Evolutionary conservation across 1,139 yeast species (phyloP).

Genomic region (Magnusiomyces clavatus): DNA sequence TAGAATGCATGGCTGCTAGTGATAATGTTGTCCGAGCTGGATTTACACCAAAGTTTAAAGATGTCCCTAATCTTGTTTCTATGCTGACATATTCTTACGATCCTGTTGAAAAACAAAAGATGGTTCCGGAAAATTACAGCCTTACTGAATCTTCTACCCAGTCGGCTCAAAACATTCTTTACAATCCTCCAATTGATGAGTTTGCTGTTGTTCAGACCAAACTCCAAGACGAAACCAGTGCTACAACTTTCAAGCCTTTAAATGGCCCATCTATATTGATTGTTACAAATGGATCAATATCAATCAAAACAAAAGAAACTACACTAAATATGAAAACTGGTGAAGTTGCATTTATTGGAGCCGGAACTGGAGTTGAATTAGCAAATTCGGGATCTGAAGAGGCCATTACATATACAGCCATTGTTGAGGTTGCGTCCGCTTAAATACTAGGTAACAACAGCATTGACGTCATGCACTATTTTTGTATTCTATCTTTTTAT

Average conservation of each 20-base stretch:
- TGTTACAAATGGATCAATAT: slow-evolving; percentile 74
- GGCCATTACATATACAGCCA: slow-evolving; percentile 23
- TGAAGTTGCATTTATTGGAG: slow-evolving; percentile 76
- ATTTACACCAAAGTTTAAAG: slow-evolving; percentile 96
- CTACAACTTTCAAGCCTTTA: slow-evolving; percentile 44
- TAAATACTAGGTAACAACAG: background rate
- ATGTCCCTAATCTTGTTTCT: slow-evolving; percentile 77
- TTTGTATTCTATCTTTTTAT: background rate
- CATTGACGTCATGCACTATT: background rate
- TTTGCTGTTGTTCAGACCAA: slow-evolving; percentile 78
- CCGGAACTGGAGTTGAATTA: slow-evolving; percentile 58
- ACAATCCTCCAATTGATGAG: slow-evolving; percentile 95
- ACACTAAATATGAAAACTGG: slow-evolving; percentile 48
- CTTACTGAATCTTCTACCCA: slow-evolving; percentile 62
- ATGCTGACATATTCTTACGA: slow-evolving; percentile 89
- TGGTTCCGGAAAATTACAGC: slow-evolving; percentile 58
- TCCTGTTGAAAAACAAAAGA: slow-evolving; percentile 86
- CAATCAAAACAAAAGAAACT: slow-evolving; percentile 39
- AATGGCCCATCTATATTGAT: slow-evolving; percentile 87
- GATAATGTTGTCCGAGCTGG: slow-evolving; percentile 98
- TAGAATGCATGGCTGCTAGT: slow-evolving; percentile 99
- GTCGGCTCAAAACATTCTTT: slow-evolving; percentile 45
- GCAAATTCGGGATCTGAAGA: slow-evolving; percentile 36
- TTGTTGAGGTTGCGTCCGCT: slow-evolving; percentile 16
- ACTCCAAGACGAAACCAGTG: slow-evolving; percentile 33